Percentiles rank a stretch among this genome's conserved stretches.
Conservation (phyloP, 192 early-diverging fungal species). For the Ambispora gerdemannii region DNA sequence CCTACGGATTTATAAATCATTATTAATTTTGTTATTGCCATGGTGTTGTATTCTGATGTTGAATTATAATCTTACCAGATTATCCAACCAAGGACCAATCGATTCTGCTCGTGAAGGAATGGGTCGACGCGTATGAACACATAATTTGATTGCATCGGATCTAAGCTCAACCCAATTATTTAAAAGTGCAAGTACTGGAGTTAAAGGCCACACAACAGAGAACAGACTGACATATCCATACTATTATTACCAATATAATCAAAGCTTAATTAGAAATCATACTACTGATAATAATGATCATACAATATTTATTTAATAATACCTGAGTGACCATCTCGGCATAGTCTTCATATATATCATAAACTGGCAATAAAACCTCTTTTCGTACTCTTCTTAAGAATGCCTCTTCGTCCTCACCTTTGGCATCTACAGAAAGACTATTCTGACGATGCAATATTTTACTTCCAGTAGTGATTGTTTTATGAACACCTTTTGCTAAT, state of each 20-base stretch:
- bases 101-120: conserved; percentile 68
- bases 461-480: conserved; percentile 39
- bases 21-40: not conserved
- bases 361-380: conserved; percentile 65
- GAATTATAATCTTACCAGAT: conserved; percentile 37
- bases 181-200: conserved; percentile 73
- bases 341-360: conserved; percentile 86
- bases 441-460: conserved; percentile 30
- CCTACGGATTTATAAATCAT: not conserved
- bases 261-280: too few relatives aligned
- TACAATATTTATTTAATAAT: too few relatives aligned
- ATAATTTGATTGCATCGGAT: conserved; percentile 88
- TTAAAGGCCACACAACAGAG: conserved; percentile 80
- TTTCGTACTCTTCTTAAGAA: conserved; percentile 56
- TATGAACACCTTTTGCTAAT: conserved; percentile 35
- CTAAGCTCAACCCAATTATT: conserved; percentile 94
- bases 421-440: conserved; percentile 18
- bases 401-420: conserved; percentile 34
- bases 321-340: conserved; percentile 90
- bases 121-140: conserved; percentile 68
- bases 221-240: conserved; percentile 89
- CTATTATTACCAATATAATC: conserved; percentile 40
- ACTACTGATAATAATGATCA: too few relatives aligned
- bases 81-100: conserved; percentile 76
- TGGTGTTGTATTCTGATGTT: not conserved